These are phyloP conservation scores for Cryptococcus floricola DNA, from an alignment of 1,284 basidiomycete genomes.

Conservation along the genomic window DNA sequence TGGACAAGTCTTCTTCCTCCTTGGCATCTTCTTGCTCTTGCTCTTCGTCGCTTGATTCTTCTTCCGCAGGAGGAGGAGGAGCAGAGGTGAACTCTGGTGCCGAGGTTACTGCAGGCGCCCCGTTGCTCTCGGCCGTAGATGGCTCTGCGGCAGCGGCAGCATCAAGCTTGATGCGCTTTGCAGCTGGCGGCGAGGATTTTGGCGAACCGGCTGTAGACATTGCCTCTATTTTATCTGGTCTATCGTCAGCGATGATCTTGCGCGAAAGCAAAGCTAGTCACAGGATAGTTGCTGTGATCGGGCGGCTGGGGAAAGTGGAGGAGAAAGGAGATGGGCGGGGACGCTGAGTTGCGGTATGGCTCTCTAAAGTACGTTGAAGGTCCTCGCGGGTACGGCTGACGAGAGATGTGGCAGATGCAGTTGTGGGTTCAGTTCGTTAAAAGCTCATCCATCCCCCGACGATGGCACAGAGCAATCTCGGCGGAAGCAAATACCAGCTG, in stretches of 20 bases:
- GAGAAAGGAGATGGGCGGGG: background rate
- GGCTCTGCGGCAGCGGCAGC: constrained; percentile 7
- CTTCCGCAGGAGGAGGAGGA: constrained; percentile 7
- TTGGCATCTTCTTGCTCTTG: constrained; percentile 35
- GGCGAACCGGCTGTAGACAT: constrained; percentile 18
- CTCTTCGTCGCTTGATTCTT: constrained; percentile 47
- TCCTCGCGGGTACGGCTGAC: no score
- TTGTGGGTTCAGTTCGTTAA: no score
- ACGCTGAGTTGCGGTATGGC: no score
- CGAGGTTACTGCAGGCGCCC: constrained; percentile 9
- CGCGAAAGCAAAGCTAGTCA: background rate
- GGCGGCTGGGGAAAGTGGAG: background rate
- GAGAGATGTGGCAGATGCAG: no score
- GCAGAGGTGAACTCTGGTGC: constrained; percentile 11
- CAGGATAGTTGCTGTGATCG: background rate
- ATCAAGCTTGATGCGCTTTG: constrained; percentile 24
- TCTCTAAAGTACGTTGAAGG: no score
- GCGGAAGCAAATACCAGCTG: no score
- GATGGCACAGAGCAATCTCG: no score
- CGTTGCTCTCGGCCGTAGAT: constrained; percentile 18
- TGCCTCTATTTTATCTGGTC: background rate
- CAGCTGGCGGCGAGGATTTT: constrained; percentile 36
- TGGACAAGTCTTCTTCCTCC: constrained; percentile 54
- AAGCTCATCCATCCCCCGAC: no score
- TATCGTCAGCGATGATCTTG: background rate